Evolutionary conservation across 2,329 filamentous ascomycete genomes (phyloP), one percentile per base, ranked within the genome.

Genomic region (Aspergillus transmontanensis): DNA sequence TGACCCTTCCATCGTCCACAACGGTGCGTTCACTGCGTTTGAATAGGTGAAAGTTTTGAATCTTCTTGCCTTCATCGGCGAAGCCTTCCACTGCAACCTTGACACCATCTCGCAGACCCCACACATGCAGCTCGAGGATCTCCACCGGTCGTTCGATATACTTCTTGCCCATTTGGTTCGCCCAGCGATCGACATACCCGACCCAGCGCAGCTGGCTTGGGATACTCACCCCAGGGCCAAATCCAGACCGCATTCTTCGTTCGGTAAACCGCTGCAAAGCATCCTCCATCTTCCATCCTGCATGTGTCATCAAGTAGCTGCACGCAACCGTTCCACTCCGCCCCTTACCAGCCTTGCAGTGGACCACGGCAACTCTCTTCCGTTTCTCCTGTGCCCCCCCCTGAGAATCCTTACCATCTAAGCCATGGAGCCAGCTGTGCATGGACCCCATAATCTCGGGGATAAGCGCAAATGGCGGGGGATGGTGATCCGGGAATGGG

Each of bases 281-380:
- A 68, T 90, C 87, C 57, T 86, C 82, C 46, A 84, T 78, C 34
- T 81, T 84, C 89, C 89, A 91, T 4, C 87, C 88, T 73, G 95
- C 91, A 75, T 98, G 92, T 9, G 91, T 89, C 71, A 99, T 95
- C 62, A 99, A 82, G 75, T 97, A 98, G 70, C 90, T 92, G 78
- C 92, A 96, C 34, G 90, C 89, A 71, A 93, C 88, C 0, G 93
- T 97, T 4, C 95, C 95, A 68, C 92, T 96, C 57, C 95, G 85
- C 1, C 95, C 95, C 78, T 99, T 99, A 3, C 95, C 95, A 1
- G 95, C 95, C 76, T 98, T 98, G 82, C 95, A 98, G 78, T 99
- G 95, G 9, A 98, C 93, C 7, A 98, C 94, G 0, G 90, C 90
- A 0, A 98, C 92, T 39, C 93, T 84, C 43, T 82, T 80, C 28